Conservation (phyloP, 352 stramenopile genomes). For the Peronospora destructor region DNA sequence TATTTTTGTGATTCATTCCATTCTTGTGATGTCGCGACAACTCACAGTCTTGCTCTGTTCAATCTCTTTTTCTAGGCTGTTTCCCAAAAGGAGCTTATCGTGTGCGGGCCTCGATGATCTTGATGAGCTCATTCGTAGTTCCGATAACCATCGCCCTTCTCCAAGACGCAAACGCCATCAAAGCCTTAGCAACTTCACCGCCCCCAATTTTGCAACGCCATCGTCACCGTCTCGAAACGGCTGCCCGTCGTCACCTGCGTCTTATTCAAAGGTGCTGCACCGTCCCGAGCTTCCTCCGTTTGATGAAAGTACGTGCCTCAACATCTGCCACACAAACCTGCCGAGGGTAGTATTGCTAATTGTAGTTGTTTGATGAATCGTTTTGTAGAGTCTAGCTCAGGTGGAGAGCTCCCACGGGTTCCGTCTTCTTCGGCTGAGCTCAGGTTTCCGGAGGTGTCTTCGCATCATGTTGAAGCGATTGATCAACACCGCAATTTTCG, state of each 20-base stretch:
- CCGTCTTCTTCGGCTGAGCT: slow-evolving; percentile 16
- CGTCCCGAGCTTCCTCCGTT: slow-evolving; percentile 23
- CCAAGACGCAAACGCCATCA: slow-evolving; percentile 50
- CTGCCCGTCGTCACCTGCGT: slow-evolving; percentile 13
- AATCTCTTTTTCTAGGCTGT: slow-evolving; percentile 26
- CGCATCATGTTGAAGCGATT: slow-evolving; percentile 14
- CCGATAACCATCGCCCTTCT: slow-evolving; percentile 15
- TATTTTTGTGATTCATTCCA: slow-evolving; percentile 8
- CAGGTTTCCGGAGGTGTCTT: slow-evolving; percentile 10
- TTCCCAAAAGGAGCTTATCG: slow-evolving; percentile 54
- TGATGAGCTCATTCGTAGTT: slow-evolving; percentile 31
- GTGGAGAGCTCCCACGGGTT: slow-evolving; percentile 8
- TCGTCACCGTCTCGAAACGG: slow-evolving; percentile 19
- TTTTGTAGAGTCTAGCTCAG: slow-evolving; percentile 13
- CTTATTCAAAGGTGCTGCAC: slow-evolving; percentile 18
- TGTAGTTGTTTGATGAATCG: slow-evolving; percentile 2
- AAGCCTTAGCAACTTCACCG: slow-evolving; percentile 30
- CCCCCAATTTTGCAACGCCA: slow-evolving; percentile 15
- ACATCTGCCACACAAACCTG: slow-evolving; percentile 2
- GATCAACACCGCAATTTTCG: slow-evolving; percentile 6
- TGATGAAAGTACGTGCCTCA: slow-evolving; percentile 27
- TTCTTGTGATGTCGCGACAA: background rate
- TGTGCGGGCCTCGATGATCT: slow-evolving; percentile 51
- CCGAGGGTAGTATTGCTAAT: background rate
- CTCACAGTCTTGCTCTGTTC: slow-evolving; percentile 3